Evolutionary conservation across 805 yeast species (phyloP).

Genomic region (Sungouiella thailandica): DNA sequence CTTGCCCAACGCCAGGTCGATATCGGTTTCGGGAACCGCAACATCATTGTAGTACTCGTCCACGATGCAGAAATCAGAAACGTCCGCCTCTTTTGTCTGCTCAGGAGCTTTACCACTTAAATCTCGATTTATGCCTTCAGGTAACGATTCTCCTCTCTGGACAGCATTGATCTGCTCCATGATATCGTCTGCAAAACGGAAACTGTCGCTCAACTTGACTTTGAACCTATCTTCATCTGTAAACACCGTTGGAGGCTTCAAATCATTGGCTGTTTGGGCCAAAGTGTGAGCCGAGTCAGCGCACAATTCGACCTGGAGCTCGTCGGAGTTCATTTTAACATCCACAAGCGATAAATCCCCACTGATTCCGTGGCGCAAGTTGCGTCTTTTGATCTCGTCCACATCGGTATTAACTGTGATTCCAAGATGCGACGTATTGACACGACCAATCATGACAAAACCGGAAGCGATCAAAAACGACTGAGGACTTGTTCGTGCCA

Average conservation of each 20-base stretch:
- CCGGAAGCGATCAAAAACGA: constrained; percentile 42
- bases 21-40: not conserved
- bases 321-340: constrained; percentile 46
- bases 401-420: constrained; percentile 22
- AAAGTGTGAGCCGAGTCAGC: constrained; percentile 82
- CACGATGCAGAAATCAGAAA: constrained; percentile 5
- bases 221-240: constrained; percentile 57
- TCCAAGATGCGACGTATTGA: constrained; percentile 36
- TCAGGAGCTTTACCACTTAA: not conserved
- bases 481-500: not conserved
- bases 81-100: not conserved
- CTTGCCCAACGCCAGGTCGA: constrained; percentile 3
- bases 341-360: constrained; percentile 30
- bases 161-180: constrained; percentile 35
- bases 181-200: constrained; percentile 26
- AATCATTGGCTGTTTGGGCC: constrained; percentile 60
- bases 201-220: constrained; percentile 23
- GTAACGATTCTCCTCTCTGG: not conserved
- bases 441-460: constrained; percentile 46
- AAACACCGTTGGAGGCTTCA: constrained; percentile 63
- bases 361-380: constrained; percentile 15
- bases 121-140: not conserved
- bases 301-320: constrained; percentile 52
- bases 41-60: constrained; percentile 7
- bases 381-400: constrained; percentile 15